These are phyloP conservation scores for Setomelanomma holmii DNA, from an alignment of 2,329 filamentous ascomycete genomes.

Conservation along the genomic window DNA sequence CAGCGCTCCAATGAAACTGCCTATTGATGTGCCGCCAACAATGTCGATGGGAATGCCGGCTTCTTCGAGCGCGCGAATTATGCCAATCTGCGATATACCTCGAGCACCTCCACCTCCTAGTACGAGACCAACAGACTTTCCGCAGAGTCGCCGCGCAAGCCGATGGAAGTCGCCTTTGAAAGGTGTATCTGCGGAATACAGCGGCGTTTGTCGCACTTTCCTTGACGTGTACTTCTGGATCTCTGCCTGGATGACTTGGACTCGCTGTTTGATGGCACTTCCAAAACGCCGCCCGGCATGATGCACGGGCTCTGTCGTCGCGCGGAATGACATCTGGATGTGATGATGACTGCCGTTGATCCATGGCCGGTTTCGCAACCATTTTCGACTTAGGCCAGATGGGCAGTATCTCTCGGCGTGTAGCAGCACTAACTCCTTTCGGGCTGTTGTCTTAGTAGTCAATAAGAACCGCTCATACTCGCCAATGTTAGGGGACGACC, in stretches of 20 bases:
- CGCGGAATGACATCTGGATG: constrained; percentile 90
- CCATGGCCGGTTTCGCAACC: constrained; percentile 90
- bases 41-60: constrained; percentile 96
- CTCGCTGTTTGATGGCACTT: constrained; percentile 85
- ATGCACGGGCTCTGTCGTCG: constrained; percentile 77
- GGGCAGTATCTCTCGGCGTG: constrained; percentile 88
- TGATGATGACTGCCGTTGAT: constrained; percentile 98
- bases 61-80: constrained; percentile 94
- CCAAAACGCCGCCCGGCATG: constrained; percentile 79
- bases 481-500: constrained; percentile 86
- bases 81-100: constrained; percentile 90
- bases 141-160: constrained; percentile 85
- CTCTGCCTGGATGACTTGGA: constrained; percentile 93
- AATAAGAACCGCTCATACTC: constrained; percentile 97
- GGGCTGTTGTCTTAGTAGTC: constrained; percentile 94
- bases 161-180: constrained; percentile 98
- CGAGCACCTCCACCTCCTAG: constrained; percentile 92
- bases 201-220: constrained; percentile 84
- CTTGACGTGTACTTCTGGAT: constrained; percentile 98
- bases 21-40: constrained; percentile 94
- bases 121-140: constrained; percentile 92
- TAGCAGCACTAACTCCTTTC: constrained; percentile 88
- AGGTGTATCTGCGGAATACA: constrained; percentile 89
- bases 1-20: constrained; percentile 90
- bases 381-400: constrained; percentile 83